These are phyloP conservation scores for Xylogone sp. DNA, from an alignment of 2,329 filamentous ascomycete species.

Conservation along the genomic window DNA sequence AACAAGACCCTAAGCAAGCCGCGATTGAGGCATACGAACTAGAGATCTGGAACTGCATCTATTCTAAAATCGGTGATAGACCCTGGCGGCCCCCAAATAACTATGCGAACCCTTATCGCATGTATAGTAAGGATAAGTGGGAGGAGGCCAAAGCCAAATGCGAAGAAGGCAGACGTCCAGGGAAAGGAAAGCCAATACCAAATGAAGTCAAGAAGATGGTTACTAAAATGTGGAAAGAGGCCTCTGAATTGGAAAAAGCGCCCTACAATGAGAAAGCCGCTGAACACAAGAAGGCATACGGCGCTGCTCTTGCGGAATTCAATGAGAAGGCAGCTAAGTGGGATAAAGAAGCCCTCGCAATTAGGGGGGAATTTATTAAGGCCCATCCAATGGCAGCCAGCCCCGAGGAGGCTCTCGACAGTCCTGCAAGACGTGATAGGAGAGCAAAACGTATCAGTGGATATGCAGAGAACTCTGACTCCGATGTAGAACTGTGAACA, in stretches of 20 bases:
- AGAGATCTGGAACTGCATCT: slow-evolving; percentile 48
- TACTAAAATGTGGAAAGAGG: slow-evolving; percentile 87
- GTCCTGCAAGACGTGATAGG: slow-evolving; percentile 25
- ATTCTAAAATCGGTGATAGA: slow-evolving; percentile 64
- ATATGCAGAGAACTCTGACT: slow-evolving; percentile 28
- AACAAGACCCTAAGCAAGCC: slow-evolving; percentile 46
- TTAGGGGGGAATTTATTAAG: slow-evolving; percentile 48
- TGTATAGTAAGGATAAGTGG: slow-evolving; percentile 79
- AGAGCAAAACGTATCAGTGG: slow-evolving; percentile 27
- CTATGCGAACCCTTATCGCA: slow-evolving; percentile 79
- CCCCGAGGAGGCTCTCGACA: slow-evolving; percentile 27
- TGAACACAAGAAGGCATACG: slow-evolving; percentile 64
- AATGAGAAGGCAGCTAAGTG: slow-evolving; percentile 63
- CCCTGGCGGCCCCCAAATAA: slow-evolving; percentile 69
- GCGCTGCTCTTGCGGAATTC: slow-evolving; percentile 53
- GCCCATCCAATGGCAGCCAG: slow-evolving; percentile 44
- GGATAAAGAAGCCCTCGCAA: slow-evolving; percentile 62
- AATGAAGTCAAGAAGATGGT: slow-evolving; percentile 84
- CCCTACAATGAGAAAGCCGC: slow-evolving; percentile 76
- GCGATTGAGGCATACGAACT: slow-evolving; percentile 54
- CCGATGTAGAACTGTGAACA: slow-evolving; percentile 19
- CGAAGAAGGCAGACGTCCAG: slow-evolving; percentile 60
- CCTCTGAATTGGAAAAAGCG: slow-evolving; percentile 63
- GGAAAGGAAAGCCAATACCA: slow-evolving; percentile 61
- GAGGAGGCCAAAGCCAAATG: slow-evolving; percentile 58